phyloP scores from a whole-genome alignment of 2,329 filamentous ascomycete species.

The Paraphoma sp. region DNA sequence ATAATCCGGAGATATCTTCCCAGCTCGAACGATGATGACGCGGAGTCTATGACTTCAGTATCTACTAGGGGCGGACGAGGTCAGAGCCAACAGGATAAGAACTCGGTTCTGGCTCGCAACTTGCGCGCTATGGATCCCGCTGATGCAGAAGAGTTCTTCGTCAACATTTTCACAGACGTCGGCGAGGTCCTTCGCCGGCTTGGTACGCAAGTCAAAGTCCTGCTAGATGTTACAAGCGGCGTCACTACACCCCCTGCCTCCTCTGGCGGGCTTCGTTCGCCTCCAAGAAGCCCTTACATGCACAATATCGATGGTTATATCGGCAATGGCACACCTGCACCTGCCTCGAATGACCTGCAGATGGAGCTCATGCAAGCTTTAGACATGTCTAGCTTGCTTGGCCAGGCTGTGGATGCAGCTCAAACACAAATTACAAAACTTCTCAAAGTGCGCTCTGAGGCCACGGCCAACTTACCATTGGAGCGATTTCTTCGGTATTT shows the following conservation, averaged over 20 bases:
- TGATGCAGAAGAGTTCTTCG: conserved; percentile 83
- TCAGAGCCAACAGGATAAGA: conserved; percentile 82
- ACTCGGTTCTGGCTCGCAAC: conserved; percentile 84
- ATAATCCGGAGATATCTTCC: conserved; percentile 86
- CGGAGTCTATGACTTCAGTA: conserved; percentile 83
- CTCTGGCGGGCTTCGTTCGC: conserved; percentile 52
- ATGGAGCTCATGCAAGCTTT: conserved; percentile 79
- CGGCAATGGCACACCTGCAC: conserved; percentile 17
- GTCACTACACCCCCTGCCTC: conserved; percentile 58
- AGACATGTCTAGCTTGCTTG: conserved; percentile 78
- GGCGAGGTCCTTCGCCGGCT: conserved; percentile 85
- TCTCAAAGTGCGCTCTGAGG: conserved; percentile 77
- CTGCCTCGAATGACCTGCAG: conserved; percentile 54
- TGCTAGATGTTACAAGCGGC: conserved; percentile 91
- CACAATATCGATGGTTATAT: conserved; percentile 53
- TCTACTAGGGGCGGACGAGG: conserved; percentile 76
- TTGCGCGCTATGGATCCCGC: conserved; percentile 81
- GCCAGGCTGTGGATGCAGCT: conserved; percentile 80
- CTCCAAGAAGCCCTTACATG: conserved; percentile 53
- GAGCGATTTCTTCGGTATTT: conserved; percentile 81
- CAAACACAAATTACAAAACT: conserved; percentile 77
- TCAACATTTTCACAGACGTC: conserved; percentile 83
- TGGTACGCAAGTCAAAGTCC: conserved; percentile 88
- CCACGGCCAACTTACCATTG: conserved; percentile 71
- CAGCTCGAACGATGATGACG: conserved; percentile 93